Percentiles rank a stretch among this genome's conserved stretches.
Conservation (phyloP, 805 yeast species). For the Peterozyma toletana region DNA sequence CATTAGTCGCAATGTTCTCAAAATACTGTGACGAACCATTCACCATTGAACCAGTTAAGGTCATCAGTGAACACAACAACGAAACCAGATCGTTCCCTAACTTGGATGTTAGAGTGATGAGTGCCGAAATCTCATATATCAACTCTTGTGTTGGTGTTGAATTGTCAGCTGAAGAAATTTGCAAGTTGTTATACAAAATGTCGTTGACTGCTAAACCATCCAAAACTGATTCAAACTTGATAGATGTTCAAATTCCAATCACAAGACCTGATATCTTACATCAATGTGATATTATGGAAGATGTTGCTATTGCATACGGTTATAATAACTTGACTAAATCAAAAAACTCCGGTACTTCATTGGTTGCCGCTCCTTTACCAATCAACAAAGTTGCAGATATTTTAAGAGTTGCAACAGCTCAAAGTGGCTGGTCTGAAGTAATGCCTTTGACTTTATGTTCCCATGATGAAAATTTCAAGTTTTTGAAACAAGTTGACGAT, state of each 20-base stretch:
- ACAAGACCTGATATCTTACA: conserved; percentile 95
- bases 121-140: conserved; percentile 76
- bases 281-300: conserved; percentile 98
- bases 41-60: conserved; percentile 83
- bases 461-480: conserved; percentile 93
- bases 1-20: conserved; percentile 92
- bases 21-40: conserved; percentile 77
- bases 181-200: conserved; percentile 70
- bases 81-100: conserved; percentile 74
- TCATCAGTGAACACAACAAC: conserved; percentile 74
- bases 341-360: conserved; percentile 68
- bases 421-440: conserved; percentile 94
- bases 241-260: conserved; percentile 75
- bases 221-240: conserved; percentile 33
- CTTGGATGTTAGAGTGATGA: conserved; percentile 56
- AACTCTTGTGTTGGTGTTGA: conserved; percentile 90
- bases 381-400: conserved; percentile 89
- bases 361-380: conserved; percentile 83
- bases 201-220: conserved; percentile 61
- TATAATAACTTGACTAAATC: conserved; percentile 81
- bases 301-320: conserved; percentile 94
- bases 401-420: conserved; percentile 83
- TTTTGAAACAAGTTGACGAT: conserved; percentile 68
- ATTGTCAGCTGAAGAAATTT: conserved; percentile 60
- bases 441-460: conserved; percentile 94